phyloP scores from a whole-genome alignment of 2,329 filamentous ascomycete genomes.

The Pyrenophora seminiperda region DNA sequence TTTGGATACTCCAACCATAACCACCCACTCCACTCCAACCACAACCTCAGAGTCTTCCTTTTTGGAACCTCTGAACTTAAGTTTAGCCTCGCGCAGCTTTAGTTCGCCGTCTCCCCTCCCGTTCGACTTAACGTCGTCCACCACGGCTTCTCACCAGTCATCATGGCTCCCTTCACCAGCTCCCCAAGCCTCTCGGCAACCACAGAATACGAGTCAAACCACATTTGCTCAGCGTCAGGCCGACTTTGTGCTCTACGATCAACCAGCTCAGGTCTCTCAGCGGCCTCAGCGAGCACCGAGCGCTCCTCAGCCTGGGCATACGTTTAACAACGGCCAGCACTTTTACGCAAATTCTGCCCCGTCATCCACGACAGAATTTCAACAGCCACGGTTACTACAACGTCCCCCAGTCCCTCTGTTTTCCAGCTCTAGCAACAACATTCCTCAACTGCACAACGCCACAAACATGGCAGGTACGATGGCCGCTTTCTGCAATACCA shows the following conservation, averaged over 20 bases:
- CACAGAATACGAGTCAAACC: slow-evolving; percentile 52
- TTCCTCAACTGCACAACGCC: slow-evolving; percentile 50
- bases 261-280: slow-evolving; percentile 50
- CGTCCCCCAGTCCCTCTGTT: slow-evolving; percentile 77
- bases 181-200: slow-evolving; percentile 57
- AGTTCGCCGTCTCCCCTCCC: slow-evolving; percentile 60
- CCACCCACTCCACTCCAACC: slow-evolving; percentile 35
- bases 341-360: slow-evolving; percentile 72
- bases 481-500: slow-evolving; percentile 15
- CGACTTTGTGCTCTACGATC: slow-evolving; percentile 80
- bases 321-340: slow-evolving; percentile 64
- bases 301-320: slow-evolving; percentile 60
- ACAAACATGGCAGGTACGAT: slow-evolving; percentile 48
- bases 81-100: slow-evolving; percentile 66
- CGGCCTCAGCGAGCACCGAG: slow-evolving; percentile 57
- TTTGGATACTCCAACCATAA: slow-evolving; percentile 35
- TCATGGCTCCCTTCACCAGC: slow-evolving; percentile 76
- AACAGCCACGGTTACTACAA: slow-evolving; percentile 58
- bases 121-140: slow-evolving; percentile 76
- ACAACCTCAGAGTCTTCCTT: slow-evolving; percentile 49
- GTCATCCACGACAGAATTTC: slow-evolving; percentile 63
- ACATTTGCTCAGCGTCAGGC: slow-evolving; percentile 59
- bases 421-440: slow-evolving; percentile 62
- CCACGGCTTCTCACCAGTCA: slow-evolving; percentile 76
- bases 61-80: slow-evolving; percentile 66